phyloP scores from a whole-genome alignment of 129 eudicot species.

The Flaveria robusta region DNA sequence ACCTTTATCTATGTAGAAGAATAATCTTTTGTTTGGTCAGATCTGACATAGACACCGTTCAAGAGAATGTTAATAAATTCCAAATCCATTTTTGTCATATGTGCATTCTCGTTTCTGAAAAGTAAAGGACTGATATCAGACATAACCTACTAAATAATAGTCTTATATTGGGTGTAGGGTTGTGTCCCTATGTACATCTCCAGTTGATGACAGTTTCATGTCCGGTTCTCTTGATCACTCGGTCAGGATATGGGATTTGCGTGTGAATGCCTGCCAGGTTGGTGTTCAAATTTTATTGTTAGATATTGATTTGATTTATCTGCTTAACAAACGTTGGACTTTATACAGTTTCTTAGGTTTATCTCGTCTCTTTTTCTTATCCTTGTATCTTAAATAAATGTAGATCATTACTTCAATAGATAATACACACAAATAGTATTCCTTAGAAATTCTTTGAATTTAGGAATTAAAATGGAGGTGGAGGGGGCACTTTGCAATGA shows the following conservation, averaged over 20 bases:
- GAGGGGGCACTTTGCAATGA: not conserved
- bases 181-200: constrained; percentile 95
- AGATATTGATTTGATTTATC: constrained; percentile 1
- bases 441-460: not conserved
- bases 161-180: constrained; percentile 54
- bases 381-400: constrained; percentile 11
- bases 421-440: not conserved
- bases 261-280: constrained; percentile 99
- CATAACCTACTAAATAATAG: not conserved
- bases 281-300: constrained; percentile 27
- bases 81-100: not conserved
- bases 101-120: not conserved
- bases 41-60: not conserved
- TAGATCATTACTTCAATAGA: not conserved
- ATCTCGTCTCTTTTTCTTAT: not conserved
- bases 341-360: constrained; percentile 5
- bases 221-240: constrained; percentile 93
- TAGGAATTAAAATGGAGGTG: constrained; percentile 7
- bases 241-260: constrained; percentile 97
- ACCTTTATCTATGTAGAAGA: constrained; percentile 2
- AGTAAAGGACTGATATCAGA: not conserved
- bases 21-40: not conserved
- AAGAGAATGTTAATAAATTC: not conserved
- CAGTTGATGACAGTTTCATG: constrained; percentile 95
- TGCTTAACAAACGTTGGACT: not conserved